Evolutionary conservation across 306 rosid genomes (phyloP), one percentile per base, ranked within the genome.

Genomic region (Ammopiptanthus mongolicus): DNA sequence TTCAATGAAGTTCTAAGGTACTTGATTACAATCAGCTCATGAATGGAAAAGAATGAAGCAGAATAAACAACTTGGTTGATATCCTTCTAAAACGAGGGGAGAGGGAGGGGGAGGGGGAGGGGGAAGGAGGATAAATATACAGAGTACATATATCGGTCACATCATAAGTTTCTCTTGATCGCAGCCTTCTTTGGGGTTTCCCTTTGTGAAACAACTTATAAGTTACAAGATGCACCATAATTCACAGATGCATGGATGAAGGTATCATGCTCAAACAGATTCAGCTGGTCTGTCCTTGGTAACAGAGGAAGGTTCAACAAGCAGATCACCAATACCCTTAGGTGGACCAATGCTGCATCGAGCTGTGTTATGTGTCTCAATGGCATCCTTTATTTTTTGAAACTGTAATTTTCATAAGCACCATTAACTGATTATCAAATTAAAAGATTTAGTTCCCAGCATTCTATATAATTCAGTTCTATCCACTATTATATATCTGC

Each of bases 311-410:
- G 90, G 75, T 61, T 89, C 90, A 39, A 77, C 42, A 69, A 46
- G 41, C 71, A 95, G 76, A 82, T 92, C 95, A 28, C 91, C 97
- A 41, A 90, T 84, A 56, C 92, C 93, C 79, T 39, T 82, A 0
- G 97, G 90, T 25, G 97, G 96, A 69, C 99, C 99, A 48, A 96
- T 96, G 88, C 98, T 96, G 96, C 98, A 92, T 46, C 99, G 88
- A 73, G 88, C 98, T 17, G 99, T 96, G 88, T 85, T 96, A 84
- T 96, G 99, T 52, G 67, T 85, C 85, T 67, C 46, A 48, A 96
- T 87, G 53, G 99, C 98, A 52, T 96, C 99, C 88, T 92, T 96
- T 82, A 96, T 84, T 80, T 89, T 96, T 87, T 96, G 99, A 81
- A 96, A 90, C 99, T 96, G 97, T 67, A 63, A 78, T 72, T 51